These are phyloP conservation scores for Zopfochytrium polystomum DNA, from an alignment of 371 early-diverging fungal genomes.

Conservation along the genomic window DNA sequence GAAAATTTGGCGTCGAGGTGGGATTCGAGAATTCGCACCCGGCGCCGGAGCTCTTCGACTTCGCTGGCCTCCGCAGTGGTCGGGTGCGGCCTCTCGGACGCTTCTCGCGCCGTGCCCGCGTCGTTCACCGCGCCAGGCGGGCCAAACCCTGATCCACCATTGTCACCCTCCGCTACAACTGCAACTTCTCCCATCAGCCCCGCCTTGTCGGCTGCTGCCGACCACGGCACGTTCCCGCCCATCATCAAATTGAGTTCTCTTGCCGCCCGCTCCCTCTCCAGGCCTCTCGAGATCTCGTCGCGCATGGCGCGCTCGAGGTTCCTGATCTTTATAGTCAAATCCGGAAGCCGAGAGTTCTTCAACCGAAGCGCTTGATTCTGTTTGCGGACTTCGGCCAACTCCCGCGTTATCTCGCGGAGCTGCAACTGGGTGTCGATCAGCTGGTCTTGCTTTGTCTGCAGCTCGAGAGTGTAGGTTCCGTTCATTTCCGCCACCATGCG, in stretches of 20 bases:
- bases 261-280: conserved; percentile 1
- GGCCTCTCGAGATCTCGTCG: conserved; percentile 29
- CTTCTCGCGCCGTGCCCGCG: neutral
- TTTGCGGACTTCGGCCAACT: conserved; percentile 64
- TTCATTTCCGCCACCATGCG: conserved; percentile 21
- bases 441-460: conserved; percentile 58
- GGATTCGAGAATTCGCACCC: conserved; percentile 4
- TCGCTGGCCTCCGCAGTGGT: neutral
- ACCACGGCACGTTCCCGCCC: too few species aligned
- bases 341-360: conserved; percentile 54
- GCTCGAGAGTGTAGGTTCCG: conserved; percentile 37
- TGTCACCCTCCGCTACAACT: neutral
- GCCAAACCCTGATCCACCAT: neutral
- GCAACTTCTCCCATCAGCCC: neutral
- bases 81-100: neutral
- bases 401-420: conserved; percentile 58
- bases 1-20: conserved; percentile 5
- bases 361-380: conserved; percentile 54
- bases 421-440: conserved; percentile 59
- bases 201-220: neutral
- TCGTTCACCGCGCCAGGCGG: neutral
- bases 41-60: neutral
- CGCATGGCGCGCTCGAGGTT: conserved; percentile 51
- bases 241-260: conserved; percentile 7
- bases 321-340: conserved; percentile 53